Conservation (phyloP, 2,329 filamentous ascomycete species). For the Aspergillus unguis region DNA sequence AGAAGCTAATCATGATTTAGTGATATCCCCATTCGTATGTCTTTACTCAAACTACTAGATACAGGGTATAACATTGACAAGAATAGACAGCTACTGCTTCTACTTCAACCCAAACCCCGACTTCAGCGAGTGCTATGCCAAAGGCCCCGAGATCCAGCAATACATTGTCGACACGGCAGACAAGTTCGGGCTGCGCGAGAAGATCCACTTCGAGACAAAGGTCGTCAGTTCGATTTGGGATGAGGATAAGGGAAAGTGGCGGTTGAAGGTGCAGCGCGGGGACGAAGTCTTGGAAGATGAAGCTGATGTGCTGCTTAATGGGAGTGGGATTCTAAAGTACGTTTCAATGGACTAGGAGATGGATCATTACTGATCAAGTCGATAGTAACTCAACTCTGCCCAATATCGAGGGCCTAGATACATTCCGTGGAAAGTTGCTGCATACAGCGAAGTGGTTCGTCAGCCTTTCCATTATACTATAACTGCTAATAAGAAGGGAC, state of each 20-base stretch:
- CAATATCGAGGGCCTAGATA: slow-evolving; percentile 21
- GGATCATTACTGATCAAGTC: neutral
- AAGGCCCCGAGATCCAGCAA: slow-evolving; percentile 41
- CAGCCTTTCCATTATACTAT: neutral
- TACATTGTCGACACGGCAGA: slow-evolving; percentile 40
- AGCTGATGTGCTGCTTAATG: slow-evolving; percentile 28
- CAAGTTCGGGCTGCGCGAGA: slow-evolving; percentile 38
- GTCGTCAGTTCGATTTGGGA: slow-evolving; percentile 38
- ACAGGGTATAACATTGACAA: no score
- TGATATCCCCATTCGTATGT: slow-evolving; percentile 1
- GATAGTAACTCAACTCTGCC: slow-evolving; percentile 24
- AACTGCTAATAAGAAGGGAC: slow-evolving; percentile 25
- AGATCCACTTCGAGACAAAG: slow-evolving; percentile 28
- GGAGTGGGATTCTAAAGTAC: slow-evolving; percentile 25
- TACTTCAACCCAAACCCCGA: slow-evolving; percentile 31
- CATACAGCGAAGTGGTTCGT: slow-evolving; percentile 34
- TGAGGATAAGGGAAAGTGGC: slow-evolving; percentile 19
- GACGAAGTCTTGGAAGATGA: slow-evolving; percentile 19
- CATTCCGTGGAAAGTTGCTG: slow-evolving; percentile 34
- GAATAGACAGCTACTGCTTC: slow-evolving; percentile 3
- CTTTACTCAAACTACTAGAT: no score
- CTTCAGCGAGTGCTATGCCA: slow-evolving; percentile 43
- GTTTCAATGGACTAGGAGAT: neutral
- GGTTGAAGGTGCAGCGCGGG: slow-evolving; percentile 15
- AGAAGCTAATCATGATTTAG: neutral